A percentile compares a stretch with the other conserved stretches of the same genome.
Evolutionary conservation across 495 filamentous ascomycete species (phyloP).

Genomic region (Parathielavia appendiculata): DNA sequence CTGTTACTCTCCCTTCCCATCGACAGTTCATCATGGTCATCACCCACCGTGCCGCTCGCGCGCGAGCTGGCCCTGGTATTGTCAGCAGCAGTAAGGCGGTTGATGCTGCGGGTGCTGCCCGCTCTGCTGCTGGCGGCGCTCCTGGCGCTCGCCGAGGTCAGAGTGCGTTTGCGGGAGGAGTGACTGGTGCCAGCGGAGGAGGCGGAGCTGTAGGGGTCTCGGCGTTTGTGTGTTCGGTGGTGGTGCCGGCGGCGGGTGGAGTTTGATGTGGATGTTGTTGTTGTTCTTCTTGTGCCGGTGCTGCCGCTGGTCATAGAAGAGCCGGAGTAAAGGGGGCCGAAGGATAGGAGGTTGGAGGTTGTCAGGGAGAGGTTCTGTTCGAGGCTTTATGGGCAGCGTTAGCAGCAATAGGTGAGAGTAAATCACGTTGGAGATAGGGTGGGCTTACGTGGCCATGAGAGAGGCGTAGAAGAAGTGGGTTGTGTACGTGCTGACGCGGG

Average conservation of each 20-base stretch:
- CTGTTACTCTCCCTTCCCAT: too few species aligned
- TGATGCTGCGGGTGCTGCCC: slow-evolving; percentile 19
- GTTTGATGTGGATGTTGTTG: slow-evolving; percentile 3
- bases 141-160: not conserved
- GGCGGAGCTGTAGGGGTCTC: slow-evolving; percentile 1
- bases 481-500: slow-evolving; percentile 24
- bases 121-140: not conserved
- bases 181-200: slow-evolving; percentile 1
- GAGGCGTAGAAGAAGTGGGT: slow-evolving; percentile 28
- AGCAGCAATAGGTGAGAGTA: not conserved
- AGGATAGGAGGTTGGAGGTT: slow-evolving; percentile 33
- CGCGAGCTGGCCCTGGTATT: not conserved
- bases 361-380: slow-evolving; percentile 37
- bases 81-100: not conserved
- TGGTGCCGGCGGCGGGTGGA: not conserved
- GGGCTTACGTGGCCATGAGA: slow-evolving; percentile 32
- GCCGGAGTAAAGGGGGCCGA: slow-evolving; percentile 33
- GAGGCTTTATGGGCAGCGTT: slow-evolving; percentile 12
- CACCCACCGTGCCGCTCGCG: too few species aligned
- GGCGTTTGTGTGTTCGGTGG: not conserved
- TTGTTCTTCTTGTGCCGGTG: not conserved
- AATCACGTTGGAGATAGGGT: not conserved
- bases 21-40: not conserved
- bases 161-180: not conserved
- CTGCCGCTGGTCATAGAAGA: slow-evolving; percentile 2